Percentiles rank a stretch among this genome's conserved stretches.
Conservation (phyloP, 2,329 filamentous ascomycete species). For the Pseudophaeomoniella oleicola region DNA sequence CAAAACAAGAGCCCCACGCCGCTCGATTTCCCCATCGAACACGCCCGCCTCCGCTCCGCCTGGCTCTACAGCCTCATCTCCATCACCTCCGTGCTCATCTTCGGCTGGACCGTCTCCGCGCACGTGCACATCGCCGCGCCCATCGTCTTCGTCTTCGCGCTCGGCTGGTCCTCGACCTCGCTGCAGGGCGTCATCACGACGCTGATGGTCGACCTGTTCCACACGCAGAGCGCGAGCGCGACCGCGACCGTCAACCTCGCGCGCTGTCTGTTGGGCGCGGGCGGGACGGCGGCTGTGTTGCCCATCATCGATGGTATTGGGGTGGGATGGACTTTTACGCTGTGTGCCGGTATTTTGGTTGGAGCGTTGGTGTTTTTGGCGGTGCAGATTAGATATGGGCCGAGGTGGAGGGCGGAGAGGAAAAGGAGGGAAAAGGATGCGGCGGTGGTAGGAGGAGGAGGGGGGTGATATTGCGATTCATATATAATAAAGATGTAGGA, state of each 20-base stretch:
- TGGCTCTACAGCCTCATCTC: conserved; percentile 31
- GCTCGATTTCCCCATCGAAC: conserved; percentile 31
- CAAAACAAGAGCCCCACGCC: not conserved
- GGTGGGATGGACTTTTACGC: conserved; percentile 27
- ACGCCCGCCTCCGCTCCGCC: conserved; percentile 34
- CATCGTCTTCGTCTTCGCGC: conserved; percentile 35
- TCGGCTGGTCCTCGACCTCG: conserved; percentile 26
- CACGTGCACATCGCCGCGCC: conserved; percentile 34
- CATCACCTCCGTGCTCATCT: conserved; percentile 31
- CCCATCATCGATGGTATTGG: conserved; percentile 34
- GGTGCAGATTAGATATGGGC: not conserved
- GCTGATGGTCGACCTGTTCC: conserved; percentile 34
- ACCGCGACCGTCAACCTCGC: conserved; percentile 40
- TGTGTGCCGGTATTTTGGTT: not conserved
- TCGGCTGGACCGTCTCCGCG: conserved; percentile 39
- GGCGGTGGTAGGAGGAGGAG: not conserved
- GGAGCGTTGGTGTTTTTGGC: not conserved
- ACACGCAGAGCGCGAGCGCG: conserved; percentile 33
- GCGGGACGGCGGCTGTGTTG: conserved; percentile 34
- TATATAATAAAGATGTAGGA: too few relatives aligned
- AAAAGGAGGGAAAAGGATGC: not conserved
- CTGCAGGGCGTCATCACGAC: conserved; percentile 21
- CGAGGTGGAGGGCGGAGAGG: not conserved
- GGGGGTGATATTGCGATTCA: too few relatives aligned
- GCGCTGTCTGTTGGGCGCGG: conserved; percentile 37